Base-by-base conservation (phyloP, 2,329 filamentous ascomycete species). In the Aaosphaeria arxii region DNA sequence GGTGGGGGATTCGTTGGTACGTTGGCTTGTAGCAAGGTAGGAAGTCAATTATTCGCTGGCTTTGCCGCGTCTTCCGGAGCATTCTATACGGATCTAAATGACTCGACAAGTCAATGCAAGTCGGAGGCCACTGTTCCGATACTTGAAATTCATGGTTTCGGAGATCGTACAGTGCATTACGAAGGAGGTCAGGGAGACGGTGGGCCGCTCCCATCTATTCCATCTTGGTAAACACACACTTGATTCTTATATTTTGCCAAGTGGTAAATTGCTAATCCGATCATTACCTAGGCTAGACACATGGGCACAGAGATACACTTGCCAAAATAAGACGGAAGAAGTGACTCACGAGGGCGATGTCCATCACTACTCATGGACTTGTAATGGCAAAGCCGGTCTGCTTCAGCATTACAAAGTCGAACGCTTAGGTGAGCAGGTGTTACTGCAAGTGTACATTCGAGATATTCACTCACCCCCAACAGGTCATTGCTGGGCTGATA, bases 141-240 rank as follows among this genome's bases (percentile, higher is more conserved):
- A 7, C 59, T 81, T 6, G 74, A 77, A 39, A 74, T 80, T 45
- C 78, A 81, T 56, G 78, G 78, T n/a, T 71, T 69, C 2, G 66
- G 54, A 2, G 79, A 81, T 56, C 64, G 52, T 3, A 76, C 70
- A 0, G 78, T 81, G 32, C 53, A 62, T 0, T 80, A 79, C 49
- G 48, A 58, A 2, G 77, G 77, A 1, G 73, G 70, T 2, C 66
- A 66, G 13, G 70, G 74, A 3, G 67, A 70, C 2, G 71, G 71
- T 1, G 74, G 73, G 0, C 72, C 69, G 44, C 52, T 79, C 42
- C 77, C 77, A 1, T 53, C 72, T 0, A 75, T 81, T 32, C 63
- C 69, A 17, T 61, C 70, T 36, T 53, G 79, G 76, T 76, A 69
- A 47, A 49, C 24, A 30, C 29, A 11, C 30, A 3, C 39, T 46